These are phyloP conservation scores for Ophiostoma sp. DNA, from an alignment of 2,329 filamentous ascomycete species.

Conservation along the genomic window DNA sequence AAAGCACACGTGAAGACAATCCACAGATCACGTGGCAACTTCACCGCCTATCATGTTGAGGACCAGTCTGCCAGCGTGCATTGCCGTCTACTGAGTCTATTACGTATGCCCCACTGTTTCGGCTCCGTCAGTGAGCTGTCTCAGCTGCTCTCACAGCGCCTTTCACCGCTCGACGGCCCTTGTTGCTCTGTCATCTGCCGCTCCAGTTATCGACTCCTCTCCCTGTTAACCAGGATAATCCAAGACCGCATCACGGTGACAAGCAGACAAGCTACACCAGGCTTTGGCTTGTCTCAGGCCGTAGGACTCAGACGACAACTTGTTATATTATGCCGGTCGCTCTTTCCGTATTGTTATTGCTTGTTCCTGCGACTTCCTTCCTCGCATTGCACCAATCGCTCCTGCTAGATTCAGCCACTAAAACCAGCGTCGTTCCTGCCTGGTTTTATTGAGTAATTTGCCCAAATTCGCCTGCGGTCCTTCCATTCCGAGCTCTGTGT, in stretches of 20 bases:
- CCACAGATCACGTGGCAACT: not conserved
- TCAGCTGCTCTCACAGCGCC: not conserved
- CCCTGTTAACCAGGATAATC: too few relatives aligned
- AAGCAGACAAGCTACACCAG: not conserved
- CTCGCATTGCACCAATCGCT: not conserved
- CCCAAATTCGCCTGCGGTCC: constrained; percentile 12
- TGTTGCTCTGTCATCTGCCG: not conserved
- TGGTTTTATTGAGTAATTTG: constrained; percentile 9
- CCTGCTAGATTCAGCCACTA: constrained; percentile 18
- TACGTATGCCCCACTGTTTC: constrained; percentile 1
- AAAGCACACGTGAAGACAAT: not conserved
- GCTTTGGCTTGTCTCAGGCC: not conserved
- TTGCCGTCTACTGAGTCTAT: not conserved
- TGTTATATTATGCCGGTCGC: not conserved
- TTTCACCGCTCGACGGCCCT: not conserved
- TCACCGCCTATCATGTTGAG: not conserved
- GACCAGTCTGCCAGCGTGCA: not conserved
- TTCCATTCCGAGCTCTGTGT: constrained; percentile 20
- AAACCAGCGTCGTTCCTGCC: constrained; percentile 11
- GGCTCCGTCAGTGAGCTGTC: not conserved
- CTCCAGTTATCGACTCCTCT: not conserved
- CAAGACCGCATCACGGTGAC: not conserved
- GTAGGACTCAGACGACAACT: not conserved
- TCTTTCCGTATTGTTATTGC: not conserved
- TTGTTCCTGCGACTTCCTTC: not conserved